These are phyloP conservation scores for Apiotrichum porosum DNA, from an alignment of 1,284 basidiomycete species.

Conservation along the genomic window DNA sequence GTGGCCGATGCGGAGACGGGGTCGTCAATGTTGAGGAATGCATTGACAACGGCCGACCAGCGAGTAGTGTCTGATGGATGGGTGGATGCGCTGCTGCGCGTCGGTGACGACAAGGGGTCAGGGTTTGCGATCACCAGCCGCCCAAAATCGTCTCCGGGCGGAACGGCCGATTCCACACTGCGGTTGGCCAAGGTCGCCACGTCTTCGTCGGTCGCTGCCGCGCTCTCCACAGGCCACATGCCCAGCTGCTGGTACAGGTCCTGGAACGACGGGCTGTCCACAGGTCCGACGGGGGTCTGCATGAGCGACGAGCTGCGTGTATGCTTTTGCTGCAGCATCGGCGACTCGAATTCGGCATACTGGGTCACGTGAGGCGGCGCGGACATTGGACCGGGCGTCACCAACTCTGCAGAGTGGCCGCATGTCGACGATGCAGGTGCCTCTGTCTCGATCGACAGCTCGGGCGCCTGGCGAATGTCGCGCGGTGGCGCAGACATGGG, in stretches of 20 bases:
- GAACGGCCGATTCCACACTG: too few relatives aligned
- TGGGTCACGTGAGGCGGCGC: slow-evolving; percentile 1
- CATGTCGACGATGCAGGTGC: not conserved
- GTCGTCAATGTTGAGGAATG: not conserved
- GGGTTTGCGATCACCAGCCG: not conserved
- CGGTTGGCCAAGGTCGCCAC: too few relatives aligned
- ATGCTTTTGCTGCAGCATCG: not conserved
- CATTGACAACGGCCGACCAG: not conserved
- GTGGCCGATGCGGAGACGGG: too few relatives aligned
- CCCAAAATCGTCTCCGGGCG: too few relatives aligned
- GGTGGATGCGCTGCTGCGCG: slow-evolving; percentile 15
- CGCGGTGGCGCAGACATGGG: not conserved
- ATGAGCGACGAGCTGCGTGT: not conserved
- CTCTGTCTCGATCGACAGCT: not conserved
- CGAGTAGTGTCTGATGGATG: not conserved
- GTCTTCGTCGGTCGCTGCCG: too few relatives aligned
- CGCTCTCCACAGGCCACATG: slow-evolving; percentile 29
- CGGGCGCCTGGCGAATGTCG: not conserved
- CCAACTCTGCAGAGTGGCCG: not conserved
- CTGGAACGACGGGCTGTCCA: slow-evolving; percentile 24
- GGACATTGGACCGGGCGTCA: not conserved
- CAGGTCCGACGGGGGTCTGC: not conserved
- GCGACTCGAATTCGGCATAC: not conserved
- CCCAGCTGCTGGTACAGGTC: slow-evolving; percentile 45
- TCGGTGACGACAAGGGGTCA: too few relatives aligned